These are phyloP conservation scores for Cordyceps javanica DNA, from an alignment of 2,329 filamentous ascomycete genomes.

Conservation along the genomic window DNA sequence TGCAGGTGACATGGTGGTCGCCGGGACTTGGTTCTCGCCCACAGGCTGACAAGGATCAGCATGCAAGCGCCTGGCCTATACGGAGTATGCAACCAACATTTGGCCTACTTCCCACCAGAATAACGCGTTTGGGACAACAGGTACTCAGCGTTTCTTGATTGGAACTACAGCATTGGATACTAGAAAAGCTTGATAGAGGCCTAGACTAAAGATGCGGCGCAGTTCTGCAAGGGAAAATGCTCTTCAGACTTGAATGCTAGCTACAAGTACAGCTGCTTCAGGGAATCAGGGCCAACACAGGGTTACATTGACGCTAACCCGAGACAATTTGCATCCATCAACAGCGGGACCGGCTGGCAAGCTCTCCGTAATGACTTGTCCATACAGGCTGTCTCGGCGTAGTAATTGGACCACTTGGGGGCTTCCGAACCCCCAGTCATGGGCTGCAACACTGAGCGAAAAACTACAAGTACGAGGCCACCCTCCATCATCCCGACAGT, in stretches of 20 bases:
- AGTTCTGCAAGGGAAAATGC: too few relatives aligned
- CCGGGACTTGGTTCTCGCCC: not conserved
- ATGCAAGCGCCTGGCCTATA: not conserved
- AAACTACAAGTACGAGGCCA: slow-evolving; percentile 11
- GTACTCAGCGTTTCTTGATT: too few relatives aligned
- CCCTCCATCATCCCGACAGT: slow-evolving; percentile 14
- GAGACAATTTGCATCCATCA: not conserved
- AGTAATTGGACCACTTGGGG: not conserved
- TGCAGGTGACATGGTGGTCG: too few relatives aligned
- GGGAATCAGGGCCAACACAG: not conserved
- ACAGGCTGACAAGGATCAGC: not conserved
- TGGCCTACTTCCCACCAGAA: too few relatives aligned
- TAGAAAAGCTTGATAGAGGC: too few relatives aligned
- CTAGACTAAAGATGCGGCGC: too few relatives aligned
- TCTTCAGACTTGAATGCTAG: too few relatives aligned
- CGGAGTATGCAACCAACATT: too few relatives aligned
- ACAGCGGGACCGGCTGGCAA: not conserved
- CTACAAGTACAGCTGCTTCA: too few relatives aligned
- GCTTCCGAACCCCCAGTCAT: not conserved
- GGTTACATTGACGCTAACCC: slow-evolving; percentile 1
- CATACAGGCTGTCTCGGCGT: not conserved
- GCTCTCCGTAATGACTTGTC: not conserved
- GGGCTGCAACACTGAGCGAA: slow-evolving; percentile 3
- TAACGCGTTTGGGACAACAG: too few relatives aligned
- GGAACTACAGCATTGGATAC: too few relatives aligned